These are phyloP conservation scores for Cynara cardunculus DNA, from an alignment of 129 eudicot genomes.

Conservation along the genomic window DNA sequence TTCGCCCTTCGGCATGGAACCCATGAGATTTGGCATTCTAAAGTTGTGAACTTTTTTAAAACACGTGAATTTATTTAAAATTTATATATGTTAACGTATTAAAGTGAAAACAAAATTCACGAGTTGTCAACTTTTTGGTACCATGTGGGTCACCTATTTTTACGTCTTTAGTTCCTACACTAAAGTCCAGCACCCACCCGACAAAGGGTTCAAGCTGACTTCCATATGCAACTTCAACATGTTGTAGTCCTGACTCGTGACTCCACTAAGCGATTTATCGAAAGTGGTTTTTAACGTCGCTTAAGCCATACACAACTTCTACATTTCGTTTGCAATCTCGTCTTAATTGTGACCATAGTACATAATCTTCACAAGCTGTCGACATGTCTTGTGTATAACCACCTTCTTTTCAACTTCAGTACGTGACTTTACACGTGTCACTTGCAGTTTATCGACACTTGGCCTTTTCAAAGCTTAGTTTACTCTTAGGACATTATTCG, in stretches of 20 bases:
- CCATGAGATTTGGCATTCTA: conserved; percentile 7
- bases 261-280: neutral
- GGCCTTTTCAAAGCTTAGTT: neutral
- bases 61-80: neutral
- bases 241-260: neutral
- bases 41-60: no score
- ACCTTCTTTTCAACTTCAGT: neutral
- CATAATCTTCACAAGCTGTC: no score
- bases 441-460: neutral
- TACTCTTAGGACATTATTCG: neutral
- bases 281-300: neutral
- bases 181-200: no score
- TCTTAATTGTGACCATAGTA: no score
- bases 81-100: no score
- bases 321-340: neutral
- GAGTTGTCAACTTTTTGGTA: no score
- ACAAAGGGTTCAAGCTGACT: neutral
- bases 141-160: no score
- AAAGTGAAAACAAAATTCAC: no score
- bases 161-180: no score
- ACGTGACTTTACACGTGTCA: neutral
- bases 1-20: conserved; percentile 10
- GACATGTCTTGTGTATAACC: neutral
- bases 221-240: neutral
- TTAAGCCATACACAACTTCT: neutral